phyloP scores from a whole-genome alignment of 2,329 filamentous ascomycete genomes.

The Aspergillus versicolor region DNA sequence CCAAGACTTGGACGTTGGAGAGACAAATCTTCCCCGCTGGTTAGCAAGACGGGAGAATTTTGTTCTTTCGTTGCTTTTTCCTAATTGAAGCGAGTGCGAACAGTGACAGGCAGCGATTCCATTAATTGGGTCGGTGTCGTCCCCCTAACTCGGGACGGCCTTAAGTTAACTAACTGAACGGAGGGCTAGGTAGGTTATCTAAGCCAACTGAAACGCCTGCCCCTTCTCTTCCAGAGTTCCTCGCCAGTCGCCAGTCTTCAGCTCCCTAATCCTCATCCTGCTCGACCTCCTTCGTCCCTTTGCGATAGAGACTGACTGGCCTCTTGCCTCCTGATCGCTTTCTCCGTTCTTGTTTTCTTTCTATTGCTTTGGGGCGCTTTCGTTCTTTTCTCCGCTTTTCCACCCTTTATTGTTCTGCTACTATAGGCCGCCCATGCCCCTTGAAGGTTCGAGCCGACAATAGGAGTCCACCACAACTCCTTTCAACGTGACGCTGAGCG shows the following conservation, averaged over 20 bases:
- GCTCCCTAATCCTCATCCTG: conserved; percentile 2
- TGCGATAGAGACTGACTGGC: conserved; percentile 10
- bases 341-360: conserved; percentile 15
- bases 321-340: conserved; percentile 8
- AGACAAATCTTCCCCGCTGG: neutral
- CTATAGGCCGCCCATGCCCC: conserved; percentile 20
- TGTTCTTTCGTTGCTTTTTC: neutral
- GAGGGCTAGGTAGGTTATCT: too few relatives aligned
- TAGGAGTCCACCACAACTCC: conserved; percentile 8
- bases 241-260: conserved; percentile 10
- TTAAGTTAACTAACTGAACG: too few relatives aligned
- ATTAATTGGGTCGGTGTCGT: too few relatives aligned
- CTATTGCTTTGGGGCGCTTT: conserved; percentile 12
- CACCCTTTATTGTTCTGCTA: conserved; percentile 17
- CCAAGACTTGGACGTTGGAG: neutral
- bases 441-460: conserved; percentile 15
- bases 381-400: conserved; percentile 14
- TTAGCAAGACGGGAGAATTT: neutral
- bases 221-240: conserved; percentile 9
- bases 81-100: too few relatives aligned
- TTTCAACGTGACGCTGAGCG: conserved; percentile 15
- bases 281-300: neutral
- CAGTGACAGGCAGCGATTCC: too few relatives aligned
- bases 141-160: too few relatives aligned
- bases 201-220: neutral